Conservation (phyloP, 2,329 filamentous ascomycete species). For the Pestalotiopsis sp. region DNA sequence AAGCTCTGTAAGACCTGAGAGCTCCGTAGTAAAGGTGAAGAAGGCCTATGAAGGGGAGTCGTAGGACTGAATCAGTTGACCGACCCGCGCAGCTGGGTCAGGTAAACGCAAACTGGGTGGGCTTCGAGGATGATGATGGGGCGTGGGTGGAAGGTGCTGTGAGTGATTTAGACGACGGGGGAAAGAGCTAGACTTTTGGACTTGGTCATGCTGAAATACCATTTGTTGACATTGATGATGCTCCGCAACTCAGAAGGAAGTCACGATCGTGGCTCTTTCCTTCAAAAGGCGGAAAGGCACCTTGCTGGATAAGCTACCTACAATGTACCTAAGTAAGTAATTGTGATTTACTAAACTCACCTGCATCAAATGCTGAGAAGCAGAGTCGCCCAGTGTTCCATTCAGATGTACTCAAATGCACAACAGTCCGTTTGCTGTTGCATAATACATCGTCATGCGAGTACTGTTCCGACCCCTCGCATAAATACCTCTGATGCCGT, state of each 20-base stretch:
- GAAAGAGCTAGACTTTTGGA: background rate
- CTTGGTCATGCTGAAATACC: background rate
- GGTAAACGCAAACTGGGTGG: background rate
- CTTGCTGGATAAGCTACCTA: too few species aligned
- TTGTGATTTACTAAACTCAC: too few species aligned
- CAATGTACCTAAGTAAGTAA: too few species aligned
- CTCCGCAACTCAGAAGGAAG: background rate
- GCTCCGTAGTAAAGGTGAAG: background rate
- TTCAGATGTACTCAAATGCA: too few species aligned
- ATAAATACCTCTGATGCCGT: too few species aligned
- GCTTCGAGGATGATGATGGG: background rate
- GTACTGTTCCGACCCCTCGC: too few species aligned
- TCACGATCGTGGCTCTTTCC: background rate
- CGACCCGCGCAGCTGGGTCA: background rate
- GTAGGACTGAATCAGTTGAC: background rate
- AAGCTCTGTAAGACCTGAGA: slow-evolving; percentile 4
- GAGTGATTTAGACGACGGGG: background rate
- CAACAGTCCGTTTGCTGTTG: too few species aligned
- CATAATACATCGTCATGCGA: too few species aligned
- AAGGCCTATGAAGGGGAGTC: background rate
- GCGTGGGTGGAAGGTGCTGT: background rate
- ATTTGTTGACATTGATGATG: background rate
- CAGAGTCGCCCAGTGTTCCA: too few species aligned
- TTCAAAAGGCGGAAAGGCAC: background rate
- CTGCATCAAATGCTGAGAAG: too few species aligned